A percentile compares a stretch with the other conserved stretches of the same genome.
Evolutionary conservation across 2,329 filamentous ascomycete genomes (phyloP).

Genomic region (Chalara sp.): DNA sequence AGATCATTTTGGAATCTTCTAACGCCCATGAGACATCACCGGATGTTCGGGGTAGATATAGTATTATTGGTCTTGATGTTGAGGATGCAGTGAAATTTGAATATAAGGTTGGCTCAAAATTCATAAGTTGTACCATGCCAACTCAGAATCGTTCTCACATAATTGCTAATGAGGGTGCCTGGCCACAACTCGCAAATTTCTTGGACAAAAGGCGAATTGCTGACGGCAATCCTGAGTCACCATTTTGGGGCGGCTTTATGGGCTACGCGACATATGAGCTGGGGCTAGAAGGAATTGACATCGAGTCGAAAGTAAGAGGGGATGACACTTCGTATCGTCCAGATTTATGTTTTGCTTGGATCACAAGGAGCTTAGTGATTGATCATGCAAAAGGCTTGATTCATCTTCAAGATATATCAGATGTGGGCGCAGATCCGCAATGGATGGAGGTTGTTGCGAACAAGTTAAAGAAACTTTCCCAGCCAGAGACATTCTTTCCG

Average conservation of each 20-base stretch:
- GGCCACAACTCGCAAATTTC: slow-evolving; percentile 27
- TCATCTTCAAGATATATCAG: slow-evolving; percentile 51
- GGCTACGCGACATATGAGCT: slow-evolving; percentile 65
- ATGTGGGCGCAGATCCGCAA: slow-evolving; percentile 18
- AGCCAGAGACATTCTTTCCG: not conserved
- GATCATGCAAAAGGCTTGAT: slow-evolving; percentile 51
- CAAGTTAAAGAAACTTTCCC: slow-evolving; percentile 7
- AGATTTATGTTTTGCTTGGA: slow-evolving; percentile 57
- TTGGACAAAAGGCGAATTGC: slow-evolving; percentile 33
- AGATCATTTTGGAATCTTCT: slow-evolving; percentile 54
- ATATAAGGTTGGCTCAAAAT: slow-evolving; percentile 43
- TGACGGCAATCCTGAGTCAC: slow-evolving; percentile 30
- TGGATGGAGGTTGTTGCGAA: slow-evolving; percentile 13
- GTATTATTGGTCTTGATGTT: slow-evolving; percentile 65
- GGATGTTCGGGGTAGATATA: slow-evolving; percentile 55
- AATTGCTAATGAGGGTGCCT: slow-evolving; percentile 19
- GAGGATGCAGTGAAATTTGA: slow-evolving; percentile 49
- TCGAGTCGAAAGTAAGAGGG: slow-evolving; percentile 25
- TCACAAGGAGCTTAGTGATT: slow-evolving; percentile 57
- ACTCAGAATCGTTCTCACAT: too few species aligned
- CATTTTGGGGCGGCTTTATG: slow-evolving; percentile 66
- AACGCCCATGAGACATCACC: slow-evolving; percentile 42
- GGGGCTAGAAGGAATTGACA: slow-evolving; percentile 46
- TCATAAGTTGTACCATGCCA: slow-evolving; percentile 1
- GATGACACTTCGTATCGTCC: slow-evolving; percentile 30